phyloP scores from a whole-genome alignment of 164 flowering plant species.

The Saururus chinensis region DNA sequence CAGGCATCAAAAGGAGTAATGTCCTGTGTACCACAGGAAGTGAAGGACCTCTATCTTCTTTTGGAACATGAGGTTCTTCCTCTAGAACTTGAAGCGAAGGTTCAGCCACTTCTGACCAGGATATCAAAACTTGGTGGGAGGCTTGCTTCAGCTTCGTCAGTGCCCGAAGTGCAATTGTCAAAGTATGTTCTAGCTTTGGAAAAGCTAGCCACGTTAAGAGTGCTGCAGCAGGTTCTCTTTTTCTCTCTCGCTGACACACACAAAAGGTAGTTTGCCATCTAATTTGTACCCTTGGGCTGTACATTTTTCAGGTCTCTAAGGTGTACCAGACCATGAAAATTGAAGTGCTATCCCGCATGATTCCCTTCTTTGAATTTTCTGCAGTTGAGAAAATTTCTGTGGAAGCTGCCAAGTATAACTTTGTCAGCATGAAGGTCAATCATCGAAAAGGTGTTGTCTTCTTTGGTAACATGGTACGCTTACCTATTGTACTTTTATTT shows the following conservation, averaged over 20 bases:
- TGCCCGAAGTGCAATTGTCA: constrained; percentile 78
- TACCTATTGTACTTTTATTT: too few relatives aligned
- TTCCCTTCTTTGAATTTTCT: constrained; percentile 70
- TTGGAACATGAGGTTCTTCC: constrained; percentile 78
- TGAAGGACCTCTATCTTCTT: constrained; percentile 72
- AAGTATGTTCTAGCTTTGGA: constrained; percentile 76
- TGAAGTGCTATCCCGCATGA: constrained; percentile 56
- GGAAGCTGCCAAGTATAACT: constrained; percentile 72
- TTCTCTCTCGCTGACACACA: background rate
- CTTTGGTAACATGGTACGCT: constrained; percentile 60
- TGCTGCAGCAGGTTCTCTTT: constrained; percentile 71
- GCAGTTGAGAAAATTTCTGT: constrained; percentile 75
- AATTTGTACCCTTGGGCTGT: background rate
- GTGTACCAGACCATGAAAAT: constrained; percentile 84
- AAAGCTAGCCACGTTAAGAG: constrained; percentile 70
- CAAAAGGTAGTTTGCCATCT: background rate
- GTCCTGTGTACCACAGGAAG: constrained; percentile 78
- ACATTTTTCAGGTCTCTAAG: constrained; percentile 56
- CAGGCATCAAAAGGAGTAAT: constrained; percentile 84
- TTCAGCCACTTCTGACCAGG: constrained; percentile 62
- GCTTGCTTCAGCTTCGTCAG: constrained; percentile 70
- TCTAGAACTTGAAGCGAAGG: constrained; percentile 60
- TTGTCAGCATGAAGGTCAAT: constrained; percentile 69
- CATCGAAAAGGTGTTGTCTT: constrained; percentile 60
- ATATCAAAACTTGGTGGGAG: constrained; percentile 79